Base-by-base conservation (phyloP, 2,329 filamentous ascomycete genomes). In the Xylariaceae sp. region DNA sequence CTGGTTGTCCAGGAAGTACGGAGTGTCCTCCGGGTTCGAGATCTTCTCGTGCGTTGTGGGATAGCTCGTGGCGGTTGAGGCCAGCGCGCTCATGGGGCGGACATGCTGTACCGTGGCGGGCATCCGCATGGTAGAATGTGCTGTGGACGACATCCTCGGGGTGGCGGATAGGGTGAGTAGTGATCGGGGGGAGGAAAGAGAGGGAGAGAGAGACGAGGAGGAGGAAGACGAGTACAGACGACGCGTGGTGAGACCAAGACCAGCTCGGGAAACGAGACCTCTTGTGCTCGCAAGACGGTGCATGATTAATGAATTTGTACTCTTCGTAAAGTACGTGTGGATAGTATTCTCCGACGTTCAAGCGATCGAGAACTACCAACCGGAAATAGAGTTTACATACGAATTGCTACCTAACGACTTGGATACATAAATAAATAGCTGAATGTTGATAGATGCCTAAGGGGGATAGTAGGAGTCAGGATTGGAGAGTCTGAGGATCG, bases 1-100 rank as follows among this genome's bases (percentile, higher is more conserved):
- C 73, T 88, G 77, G 77, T 94, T 94, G 80, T 94, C 83, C 67
- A 94, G 73, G 74, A 94, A 94, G 78, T 89, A 92, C 34, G 86
- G 88, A 11, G 90, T 93, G 72, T 92, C 84, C 68, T 82, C 76
- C 44, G 88, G 85, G 60, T 83, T 75, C 66, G 82, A 70, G 68
- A 91, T 86, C 76, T 85, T 85, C 56, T 88, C 86, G 77, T 94
- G 90, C 18, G 80, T 85, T 57, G 80, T 88, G 30, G 88, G 88
- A 74, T 87, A 93, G 72, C 76, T 81, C 51, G 80, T 80, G 9
- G 83, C 77, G 17, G 80, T 82, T 57, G 80, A 83, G 49, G 80
- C 77, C 56, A 85, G 75, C 13, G 79, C 78, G 51, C 77, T 77
- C 60, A 79, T 77, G 34, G 82, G 77, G 66, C 77, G 78, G 51